These are phyloP conservation scores for Paramarasmius palmivorus DNA, from an alignment of 1,284 basidiomycete species.

Conservation along the genomic window DNA sequence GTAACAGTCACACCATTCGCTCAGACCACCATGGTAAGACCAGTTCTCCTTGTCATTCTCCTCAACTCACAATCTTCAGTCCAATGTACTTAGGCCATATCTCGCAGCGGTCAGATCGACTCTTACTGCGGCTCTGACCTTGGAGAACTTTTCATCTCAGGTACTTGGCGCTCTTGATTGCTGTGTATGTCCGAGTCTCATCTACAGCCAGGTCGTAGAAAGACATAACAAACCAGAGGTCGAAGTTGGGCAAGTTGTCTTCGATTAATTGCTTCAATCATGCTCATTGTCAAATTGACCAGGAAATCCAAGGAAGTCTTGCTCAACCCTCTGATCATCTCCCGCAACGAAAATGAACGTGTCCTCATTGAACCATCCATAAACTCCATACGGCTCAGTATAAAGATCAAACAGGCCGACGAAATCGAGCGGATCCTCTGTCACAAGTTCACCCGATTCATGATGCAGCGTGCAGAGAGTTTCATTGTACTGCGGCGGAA, in stretches of 20 bases:
- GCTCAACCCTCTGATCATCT: constrained; percentile 90
- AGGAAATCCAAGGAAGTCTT: constrained; percentile 93
- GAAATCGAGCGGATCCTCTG: constrained; percentile 98
- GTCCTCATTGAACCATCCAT: constrained; percentile 96
- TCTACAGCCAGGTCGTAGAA: constrained; percentile 76
- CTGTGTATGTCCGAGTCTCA: constrained; percentile 7
- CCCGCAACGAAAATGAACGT: constrained; percentile 94
- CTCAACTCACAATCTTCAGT: constrained; percentile 39
- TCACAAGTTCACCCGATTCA: constrained; percentile 98
- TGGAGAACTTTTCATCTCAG: constrained; percentile 98
- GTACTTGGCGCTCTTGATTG: constrained; percentile 38
- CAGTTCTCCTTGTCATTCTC: not conserved
- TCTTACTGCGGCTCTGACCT: constrained; percentile 93
- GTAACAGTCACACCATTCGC: not conserved
- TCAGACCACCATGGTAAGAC: constrained; percentile 21
- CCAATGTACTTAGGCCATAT: constrained; percentile 89
- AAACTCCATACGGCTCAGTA: constrained; percentile 95
- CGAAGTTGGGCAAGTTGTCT: constrained; percentile 69
- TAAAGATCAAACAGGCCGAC: constrained; percentile 99
- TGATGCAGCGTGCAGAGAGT: constrained; percentile 98
- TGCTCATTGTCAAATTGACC: constrained; percentile 11
- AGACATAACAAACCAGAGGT: constrained; percentile 96
- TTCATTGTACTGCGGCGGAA: constrained; percentile 96
- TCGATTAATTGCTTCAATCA: not conserved
- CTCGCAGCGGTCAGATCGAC: constrained; percentile 95